These are phyloP conservation scores for Pseudoneurospora amorphoporcata DNA, from an alignment of 495 filamentous ascomycete species.

Conservation along the genomic window DNA sequence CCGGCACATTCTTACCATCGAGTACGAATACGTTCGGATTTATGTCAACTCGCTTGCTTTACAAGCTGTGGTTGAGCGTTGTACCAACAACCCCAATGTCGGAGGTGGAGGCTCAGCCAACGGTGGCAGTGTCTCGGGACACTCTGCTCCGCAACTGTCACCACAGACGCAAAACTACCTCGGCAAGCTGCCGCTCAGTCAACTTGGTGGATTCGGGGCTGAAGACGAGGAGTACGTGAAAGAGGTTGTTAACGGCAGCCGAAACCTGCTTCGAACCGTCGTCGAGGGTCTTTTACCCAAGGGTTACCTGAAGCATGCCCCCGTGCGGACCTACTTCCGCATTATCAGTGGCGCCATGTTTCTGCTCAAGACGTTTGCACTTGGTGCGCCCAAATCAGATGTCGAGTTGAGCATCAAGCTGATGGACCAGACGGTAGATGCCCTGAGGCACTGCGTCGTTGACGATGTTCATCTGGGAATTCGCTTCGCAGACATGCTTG, in stretches of 20 bases:
- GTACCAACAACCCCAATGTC: constrained; percentile 54
- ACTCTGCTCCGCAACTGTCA: constrained; percentile 35
- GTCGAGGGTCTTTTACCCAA: constrained; percentile 72
- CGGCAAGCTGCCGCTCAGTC: constrained; percentile 43
- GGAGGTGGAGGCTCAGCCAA: constrained; percentile 33
- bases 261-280: constrained; percentile 72
- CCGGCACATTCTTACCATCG: constrained; percentile 75
- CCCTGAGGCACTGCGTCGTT: constrained; percentile 74
- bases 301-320: constrained; percentile 81
- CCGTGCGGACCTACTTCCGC: constrained; percentile 87
- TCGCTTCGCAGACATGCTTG: constrained; percentile 84
- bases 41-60: constrained; percentile 90
- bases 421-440: constrained; percentile 69
- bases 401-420: constrained; percentile 71
- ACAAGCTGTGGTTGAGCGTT: constrained; percentile 90
- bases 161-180: constrained; percentile 50
- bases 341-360: constrained; percentile 95
- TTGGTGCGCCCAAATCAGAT: constrained; percentile 83
- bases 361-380: constrained; percentile 82
- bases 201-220: constrained; percentile 44
- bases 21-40: constrained; percentile 80
- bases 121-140: constrained; percentile 30
- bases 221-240: constrained; percentile 70
- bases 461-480: constrained; percentile 96
- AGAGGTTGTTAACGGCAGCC: constrained; percentile 79